Percentiles rank a stretch among this genome's conserved stretches.
Conservation (phyloP, 1,284 basidiomycete species). For the Leccinum pallidistipes region DNA sequence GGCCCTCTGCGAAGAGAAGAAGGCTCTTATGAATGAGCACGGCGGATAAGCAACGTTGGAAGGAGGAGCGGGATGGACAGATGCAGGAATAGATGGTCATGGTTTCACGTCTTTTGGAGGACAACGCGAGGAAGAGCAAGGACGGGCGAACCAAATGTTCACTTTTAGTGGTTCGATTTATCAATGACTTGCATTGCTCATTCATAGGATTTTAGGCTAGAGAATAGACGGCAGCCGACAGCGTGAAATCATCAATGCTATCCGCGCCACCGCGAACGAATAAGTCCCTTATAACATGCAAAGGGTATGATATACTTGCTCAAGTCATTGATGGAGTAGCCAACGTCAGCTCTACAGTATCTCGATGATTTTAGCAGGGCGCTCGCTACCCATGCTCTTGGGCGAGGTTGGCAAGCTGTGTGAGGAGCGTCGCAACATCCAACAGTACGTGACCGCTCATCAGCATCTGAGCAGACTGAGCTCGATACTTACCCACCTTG, state of each 20-base stretch:
- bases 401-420: conserved; percentile 75
- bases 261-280: conserved; percentile 52
- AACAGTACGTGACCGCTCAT: conserved; percentile 54
- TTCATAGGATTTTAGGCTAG: too few relatives aligned
- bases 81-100: conserved; percentile 56
- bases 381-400: conserved; percentile 67
- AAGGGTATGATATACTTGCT: conserved; percentile 37
- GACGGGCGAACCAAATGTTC: conserved; percentile 40
- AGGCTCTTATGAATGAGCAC: conserved; percentile 52
- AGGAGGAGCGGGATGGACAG: conserved; percentile 53
- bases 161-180: too few relatives aligned
- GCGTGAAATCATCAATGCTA: too few relatives aligned
- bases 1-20: conserved; percentile 56
- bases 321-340: background rate
- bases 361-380: conserved; percentile 81
- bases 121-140: conserved; percentile 51
- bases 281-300: conserved; percentile 78
- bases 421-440: conserved; percentile 67
- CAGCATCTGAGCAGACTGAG: background rate
- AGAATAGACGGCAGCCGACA: too few relatives aligned
- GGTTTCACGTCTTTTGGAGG: conserved; percentile 54
- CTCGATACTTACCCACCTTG: conserved; percentile 11
- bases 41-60: conserved; percentile 54
- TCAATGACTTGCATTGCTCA: too few relatives aligned
- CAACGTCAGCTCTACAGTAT: conserved; percentile 44